Conservation (phyloP, 257 asterid genomes). For the Mentha longifolia region DNA sequence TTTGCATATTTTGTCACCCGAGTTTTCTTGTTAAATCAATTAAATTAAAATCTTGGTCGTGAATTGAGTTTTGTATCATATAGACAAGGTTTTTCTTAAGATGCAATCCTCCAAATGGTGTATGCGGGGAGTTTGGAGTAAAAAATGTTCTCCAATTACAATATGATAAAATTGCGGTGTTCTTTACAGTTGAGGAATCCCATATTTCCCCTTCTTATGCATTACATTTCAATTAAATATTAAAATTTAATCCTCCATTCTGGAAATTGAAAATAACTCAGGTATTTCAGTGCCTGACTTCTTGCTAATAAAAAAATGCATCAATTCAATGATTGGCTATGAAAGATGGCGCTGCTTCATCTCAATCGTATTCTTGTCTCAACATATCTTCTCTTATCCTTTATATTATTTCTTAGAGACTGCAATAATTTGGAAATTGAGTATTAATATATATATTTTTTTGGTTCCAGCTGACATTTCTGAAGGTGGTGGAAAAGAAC, state of each 20-base stretch:
- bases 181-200: neutral
- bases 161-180: neutral
- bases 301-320: neutral
- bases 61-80: neutral
- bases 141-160: neutral
- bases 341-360: neutral
- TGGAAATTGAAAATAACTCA: slow-evolving; percentile 4
- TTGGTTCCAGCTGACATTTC: slow-evolving; percentile 59
- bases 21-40: neutral
- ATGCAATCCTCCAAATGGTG: neutral
- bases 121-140: neutral
- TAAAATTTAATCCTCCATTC: neutral
- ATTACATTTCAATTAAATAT: neutral
- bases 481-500: slow-evolving; percentile 74
- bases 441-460: neutral
- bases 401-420: neutral
- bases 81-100: neutral
- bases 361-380: slow-evolving; percentile 13
- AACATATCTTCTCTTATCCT: neutral
- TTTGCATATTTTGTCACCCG: neutral
- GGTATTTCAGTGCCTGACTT: neutral
- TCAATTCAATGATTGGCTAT: neutral
- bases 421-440: slow-evolving; percentile 1
- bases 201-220: neutral
- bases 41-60: neutral